A percentile compares a stretch with the other conserved stretches of the same genome.
phyloP scores from a whole-genome alignment of 208 protist genomes.

The Blechomonas ayalai region DNA sequence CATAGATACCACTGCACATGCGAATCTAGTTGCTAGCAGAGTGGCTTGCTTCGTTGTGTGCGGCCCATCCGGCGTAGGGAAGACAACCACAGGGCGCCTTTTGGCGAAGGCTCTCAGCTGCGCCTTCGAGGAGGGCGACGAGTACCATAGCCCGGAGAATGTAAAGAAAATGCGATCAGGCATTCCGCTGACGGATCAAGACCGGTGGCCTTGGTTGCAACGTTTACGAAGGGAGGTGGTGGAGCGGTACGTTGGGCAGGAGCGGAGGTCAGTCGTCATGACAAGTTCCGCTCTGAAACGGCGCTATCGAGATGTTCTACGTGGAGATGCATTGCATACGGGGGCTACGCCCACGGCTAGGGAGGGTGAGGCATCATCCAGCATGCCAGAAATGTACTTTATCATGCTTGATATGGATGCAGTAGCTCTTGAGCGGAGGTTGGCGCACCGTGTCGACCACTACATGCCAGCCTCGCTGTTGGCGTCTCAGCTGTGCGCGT shows the following conservation, averaged over 20 bases:
- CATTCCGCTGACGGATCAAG: conserved; percentile 59
- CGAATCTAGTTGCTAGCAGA: no score
- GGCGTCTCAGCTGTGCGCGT: conserved; percentile 40
- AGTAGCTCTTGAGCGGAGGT: conserved; percentile 19
- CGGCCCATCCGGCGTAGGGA: conserved; percentile 67
- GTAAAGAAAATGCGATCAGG: conserved; percentile 58
- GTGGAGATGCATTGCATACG: conserved; percentile 6
- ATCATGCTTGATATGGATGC: conserved; percentile 28
- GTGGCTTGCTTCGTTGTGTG: no score
- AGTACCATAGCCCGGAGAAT: conserved; percentile 52
- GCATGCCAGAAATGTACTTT: conserved; percentile 33
- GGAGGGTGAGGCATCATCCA: background rate
- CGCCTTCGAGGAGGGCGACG: conserved; percentile 59
- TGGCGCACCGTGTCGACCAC: conserved; percentile 36
- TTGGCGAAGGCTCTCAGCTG: conserved; percentile 35
- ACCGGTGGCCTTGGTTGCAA: conserved; percentile 67
- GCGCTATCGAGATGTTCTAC: conserved; percentile 51
- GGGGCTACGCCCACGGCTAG: background rate
- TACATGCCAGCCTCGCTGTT: conserved; percentile 61
- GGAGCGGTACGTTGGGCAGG: conserved; percentile 1
- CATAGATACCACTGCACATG: no score
- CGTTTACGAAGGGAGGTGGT: conserved; percentile 33
- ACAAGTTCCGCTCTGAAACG: conserved; percentile 58
- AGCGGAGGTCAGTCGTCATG: conserved; percentile 28
- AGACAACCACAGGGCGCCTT: conserved; percentile 53